Percentiles rank a stretch among this genome's conserved stretches.
phyloP scores from a whole-genome alignment of 352 stramenopile species.

The Stramenopiles sp. region DNA sequence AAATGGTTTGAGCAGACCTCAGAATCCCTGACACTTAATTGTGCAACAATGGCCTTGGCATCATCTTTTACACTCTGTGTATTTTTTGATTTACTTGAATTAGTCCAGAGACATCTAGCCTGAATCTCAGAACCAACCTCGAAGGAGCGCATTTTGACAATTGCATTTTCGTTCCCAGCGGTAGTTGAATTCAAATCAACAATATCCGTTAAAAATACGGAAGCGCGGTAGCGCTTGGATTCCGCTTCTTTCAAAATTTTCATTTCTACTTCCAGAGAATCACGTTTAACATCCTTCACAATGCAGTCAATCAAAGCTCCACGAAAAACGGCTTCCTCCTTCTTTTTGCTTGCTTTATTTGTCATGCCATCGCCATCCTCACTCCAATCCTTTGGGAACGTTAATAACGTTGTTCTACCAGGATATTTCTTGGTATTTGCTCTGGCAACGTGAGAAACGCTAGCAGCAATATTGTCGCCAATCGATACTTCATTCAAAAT shows the following conservation, averaged over 20 bases:
- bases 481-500: background rate
- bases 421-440: background rate
- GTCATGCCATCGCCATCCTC: too few species aligned
- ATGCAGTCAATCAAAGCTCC: too few species aligned
- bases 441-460: background rate
- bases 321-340: too few species aligned
- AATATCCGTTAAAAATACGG: background rate
- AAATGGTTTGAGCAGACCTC: background rate
- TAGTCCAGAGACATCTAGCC: background rate
- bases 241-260: too few species aligned
- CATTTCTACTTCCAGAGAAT: too few species aligned
- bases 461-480: background rate
- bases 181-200: background rate
- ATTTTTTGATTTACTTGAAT: background rate
- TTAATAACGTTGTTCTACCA: too few species aligned
- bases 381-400: too few species aligned
- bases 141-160: background rate
- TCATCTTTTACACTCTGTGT: too few species aligned
- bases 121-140: background rate
- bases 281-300: too few species aligned
- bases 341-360: too few species aligned
- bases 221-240: too few species aligned
- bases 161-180: background rate
- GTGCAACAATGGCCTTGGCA: too few species aligned
- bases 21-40: background rate